A percentile compares a stretch with the other conserved stretches of the same genome.
Conservation (phyloP, 108 stramenopile species). For the Skeletonema grethae region DNA sequence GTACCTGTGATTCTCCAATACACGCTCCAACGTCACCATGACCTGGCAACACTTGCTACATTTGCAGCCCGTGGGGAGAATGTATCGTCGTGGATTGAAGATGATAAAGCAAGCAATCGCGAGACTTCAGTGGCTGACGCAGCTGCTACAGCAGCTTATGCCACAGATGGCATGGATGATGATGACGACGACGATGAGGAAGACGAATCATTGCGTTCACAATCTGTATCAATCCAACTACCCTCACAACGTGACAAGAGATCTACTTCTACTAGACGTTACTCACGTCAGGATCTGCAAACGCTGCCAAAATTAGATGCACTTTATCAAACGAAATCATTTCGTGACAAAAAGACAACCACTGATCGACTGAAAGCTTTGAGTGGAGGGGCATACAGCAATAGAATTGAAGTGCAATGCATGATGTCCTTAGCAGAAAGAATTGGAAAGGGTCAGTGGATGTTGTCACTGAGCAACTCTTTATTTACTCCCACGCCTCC, state of each 20-base stretch:
- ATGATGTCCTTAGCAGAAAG: constrained; percentile 30
- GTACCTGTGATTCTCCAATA: constrained; percentile 39
- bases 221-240: constrained; percentile 11
- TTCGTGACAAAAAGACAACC: constrained; percentile 25
- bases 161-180: constrained; percentile 42
- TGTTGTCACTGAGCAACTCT: constrained; percentile 32
- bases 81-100: constrained; percentile 24
- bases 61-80: constrained; percentile 43
- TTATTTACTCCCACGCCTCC: constrained; percentile 16
- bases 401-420: constrained; percentile 18
- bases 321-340: constrained; percentile 53
- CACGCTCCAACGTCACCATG: constrained; percentile 34
- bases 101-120: background rate
- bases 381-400: constrained; percentile 11
- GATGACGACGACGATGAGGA: constrained; percentile 59
- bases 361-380: constrained; percentile 8
- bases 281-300: constrained; percentile 60
- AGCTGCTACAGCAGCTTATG: constrained; percentile 14
- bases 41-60: constrained; percentile 32
- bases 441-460: constrained; percentile 37
- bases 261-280: constrained; percentile 21
- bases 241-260: constrained; percentile 17
- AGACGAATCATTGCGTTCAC: constrained; percentile 17
- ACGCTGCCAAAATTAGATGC: constrained; percentile 64
- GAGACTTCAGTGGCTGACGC: background rate